Percentiles rank a stretch among this genome's conserved stretches.
Conservation (phyloP, 2,329 filamentous ascomycete species). For the Paecilomyces niveus region DNA sequence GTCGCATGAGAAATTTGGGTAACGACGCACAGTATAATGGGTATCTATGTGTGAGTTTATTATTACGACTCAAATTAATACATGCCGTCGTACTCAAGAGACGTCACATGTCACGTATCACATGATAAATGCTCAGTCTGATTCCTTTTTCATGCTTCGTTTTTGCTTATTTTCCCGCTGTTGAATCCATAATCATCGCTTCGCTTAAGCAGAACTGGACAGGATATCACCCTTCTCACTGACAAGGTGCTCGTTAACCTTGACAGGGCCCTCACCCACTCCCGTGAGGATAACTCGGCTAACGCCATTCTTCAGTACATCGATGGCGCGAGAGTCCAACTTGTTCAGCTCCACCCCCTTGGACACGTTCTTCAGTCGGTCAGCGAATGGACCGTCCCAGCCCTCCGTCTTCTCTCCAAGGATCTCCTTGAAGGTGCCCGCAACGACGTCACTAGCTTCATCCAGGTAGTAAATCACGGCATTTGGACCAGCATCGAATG, state of each 20-base stretch:
- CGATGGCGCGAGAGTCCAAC: slow-evolving; percentile 46
- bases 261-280: slow-evolving; percentile 82
- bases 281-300: slow-evolving; percentile 84
- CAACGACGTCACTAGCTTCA: slow-evolving; percentile 63
- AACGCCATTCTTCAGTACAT: slow-evolving; percentile 67
- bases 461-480: slow-evolving; percentile 93
- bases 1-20: neutral
- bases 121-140: neutral
- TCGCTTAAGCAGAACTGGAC: slow-evolving; percentile 9
- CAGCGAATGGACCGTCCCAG: slow-evolving; percentile 51
- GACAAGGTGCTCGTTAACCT: slow-evolving; percentile 70
- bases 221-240: slow-evolving; percentile 54
- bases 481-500: slow-evolving; percentile 95
- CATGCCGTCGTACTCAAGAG: neutral
- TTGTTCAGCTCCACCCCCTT: slow-evolving; percentile 56
- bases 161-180: neutral
- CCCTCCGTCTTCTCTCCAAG: slow-evolving; percentile 57
- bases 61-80: neutral
- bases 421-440: slow-evolving; percentile 68
- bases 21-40: neutral
- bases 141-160: neutral
- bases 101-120: neutral
- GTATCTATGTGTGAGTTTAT: neutral
- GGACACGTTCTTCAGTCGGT: slow-evolving; percentile 45
- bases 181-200: neutral